phyloP scores from a whole-genome alignment of 1,139 yeast genomes.

The Pichia sp. region DNA sequence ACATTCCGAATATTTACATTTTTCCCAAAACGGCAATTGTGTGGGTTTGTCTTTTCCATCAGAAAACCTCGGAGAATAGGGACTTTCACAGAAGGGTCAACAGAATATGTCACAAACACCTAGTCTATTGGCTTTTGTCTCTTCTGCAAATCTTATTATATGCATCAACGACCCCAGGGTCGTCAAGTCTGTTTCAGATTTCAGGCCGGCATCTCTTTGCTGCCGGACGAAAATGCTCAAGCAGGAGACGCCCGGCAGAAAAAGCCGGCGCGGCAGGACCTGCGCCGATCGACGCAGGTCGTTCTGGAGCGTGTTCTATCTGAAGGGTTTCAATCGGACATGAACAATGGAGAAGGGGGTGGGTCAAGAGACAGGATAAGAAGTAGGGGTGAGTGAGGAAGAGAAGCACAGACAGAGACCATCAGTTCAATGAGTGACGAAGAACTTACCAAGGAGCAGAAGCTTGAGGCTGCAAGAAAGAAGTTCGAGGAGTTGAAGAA shows the following conservation, averaged over 20 bases:
- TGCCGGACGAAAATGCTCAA: too few relatives aligned
- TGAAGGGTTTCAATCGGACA: too few relatives aligned
- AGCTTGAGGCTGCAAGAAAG: constrained; percentile 52
- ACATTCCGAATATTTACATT: constrained; percentile 5
- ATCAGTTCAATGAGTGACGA: constrained; percentile 21
- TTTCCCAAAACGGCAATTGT: constrained; percentile 13
- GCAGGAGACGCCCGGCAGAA: neutral
- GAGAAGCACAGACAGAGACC: neutral
- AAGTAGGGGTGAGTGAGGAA: neutral
- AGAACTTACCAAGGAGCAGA: constrained; percentile 41
- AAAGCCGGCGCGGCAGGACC: neutral
- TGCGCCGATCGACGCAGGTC: neutral
- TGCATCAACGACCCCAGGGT: too few relatives aligned
- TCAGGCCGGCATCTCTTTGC: neutral
- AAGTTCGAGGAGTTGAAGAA: constrained; percentile 50
- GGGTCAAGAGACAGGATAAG: too few relatives aligned
- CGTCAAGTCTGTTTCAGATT: too few relatives aligned
- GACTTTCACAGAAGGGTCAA: too few relatives aligned
- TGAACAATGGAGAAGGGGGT: too few relatives aligned
- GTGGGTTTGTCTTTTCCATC: neutral
- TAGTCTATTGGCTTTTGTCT: too few relatives aligned
- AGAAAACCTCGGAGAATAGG: too few relatives aligned
- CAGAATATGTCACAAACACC: too few relatives aligned
- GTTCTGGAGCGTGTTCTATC: too few relatives aligned
- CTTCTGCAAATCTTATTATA: too few relatives aligned